Conservation (phyloP, 2,329 filamentous ascomycete species). For the Sordariomycetes sp. region DNA sequence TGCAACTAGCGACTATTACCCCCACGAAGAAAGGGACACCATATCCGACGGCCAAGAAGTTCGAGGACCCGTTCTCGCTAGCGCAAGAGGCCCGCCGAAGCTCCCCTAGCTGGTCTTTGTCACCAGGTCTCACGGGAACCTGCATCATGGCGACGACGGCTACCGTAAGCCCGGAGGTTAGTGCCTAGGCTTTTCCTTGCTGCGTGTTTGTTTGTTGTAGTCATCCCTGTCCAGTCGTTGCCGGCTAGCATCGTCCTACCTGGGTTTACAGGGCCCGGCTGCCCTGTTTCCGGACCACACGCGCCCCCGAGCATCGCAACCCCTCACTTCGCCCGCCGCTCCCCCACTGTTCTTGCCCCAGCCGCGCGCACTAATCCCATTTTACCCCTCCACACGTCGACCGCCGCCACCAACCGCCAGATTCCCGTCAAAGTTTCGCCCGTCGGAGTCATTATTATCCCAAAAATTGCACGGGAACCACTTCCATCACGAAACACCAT, state of each 20-base stretch:
- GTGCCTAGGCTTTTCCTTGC: background rate
- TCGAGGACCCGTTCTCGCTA: background rate
- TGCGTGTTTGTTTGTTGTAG: background rate
- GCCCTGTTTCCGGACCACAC: background rate
- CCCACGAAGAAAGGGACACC: background rate
- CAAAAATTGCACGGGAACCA: background rate
- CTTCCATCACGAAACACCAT: background rate
- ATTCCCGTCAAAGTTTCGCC: background rate
- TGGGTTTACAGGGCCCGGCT: background rate
- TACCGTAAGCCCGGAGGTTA: background rate
- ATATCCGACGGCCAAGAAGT: background rate
- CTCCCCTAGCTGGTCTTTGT: background rate
- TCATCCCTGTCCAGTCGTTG: background rate
- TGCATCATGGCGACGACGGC: background rate
- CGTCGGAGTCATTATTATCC: background rate
- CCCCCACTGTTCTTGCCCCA: background rate
- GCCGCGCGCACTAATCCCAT: background rate
- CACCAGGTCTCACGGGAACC: background rate
- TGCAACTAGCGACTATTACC: background rate
- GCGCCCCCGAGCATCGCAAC: background rate
- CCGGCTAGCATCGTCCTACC: background rate
- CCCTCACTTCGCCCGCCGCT: background rate
- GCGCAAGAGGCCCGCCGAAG: background rate
- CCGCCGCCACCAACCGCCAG: background rate
- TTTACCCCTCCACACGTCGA: background rate